phyloP scores from a whole-genome alignment of 2,329 filamentous ascomycete genomes.

The Dothidotthia symphoricarpi region DNA sequence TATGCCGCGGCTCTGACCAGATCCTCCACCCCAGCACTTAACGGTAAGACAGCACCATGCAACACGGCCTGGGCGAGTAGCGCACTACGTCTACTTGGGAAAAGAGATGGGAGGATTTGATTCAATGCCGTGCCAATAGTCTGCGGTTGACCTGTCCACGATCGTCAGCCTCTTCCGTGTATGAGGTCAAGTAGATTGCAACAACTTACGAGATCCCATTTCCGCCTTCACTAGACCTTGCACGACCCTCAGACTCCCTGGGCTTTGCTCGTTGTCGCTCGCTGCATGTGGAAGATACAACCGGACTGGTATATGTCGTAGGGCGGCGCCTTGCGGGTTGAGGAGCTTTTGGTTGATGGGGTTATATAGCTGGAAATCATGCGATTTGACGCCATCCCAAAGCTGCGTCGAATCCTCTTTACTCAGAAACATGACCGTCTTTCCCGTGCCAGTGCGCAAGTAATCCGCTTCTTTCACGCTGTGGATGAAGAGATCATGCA shows the following conservation, averaged over 20 bases:
- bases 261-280: constrained; percentile 21
- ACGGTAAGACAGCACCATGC: constrained; percentile 81
- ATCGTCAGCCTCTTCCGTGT: constrained; percentile 12
- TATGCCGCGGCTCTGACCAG: constrained; percentile 80
- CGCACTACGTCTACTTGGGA: constrained; percentile 80
- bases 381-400: constrained; percentile 76
- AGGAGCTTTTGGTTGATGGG: constrained; percentile 75
- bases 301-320: constrained; percentile 82
- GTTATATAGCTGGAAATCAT: constrained; percentile 71
- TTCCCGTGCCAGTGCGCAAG: constrained; percentile 80
- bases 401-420: constrained; percentile 79
- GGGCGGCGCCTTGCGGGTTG: constrained; percentile 62
- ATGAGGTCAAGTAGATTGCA: constrained; percentile 1
- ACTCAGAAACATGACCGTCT: constrained; percentile 84
- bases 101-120: constrained; percentile 71
- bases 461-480: constrained; percentile 81
- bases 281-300: constrained; percentile 67
- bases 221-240: constrained; percentile 68
- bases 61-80: constrained; percentile 80
- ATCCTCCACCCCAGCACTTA: constrained; percentile 76
- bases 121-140: constrained; percentile 78
- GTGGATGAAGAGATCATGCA: constrained; percentile 67
- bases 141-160: constrained; percentile 52
- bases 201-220: constrained; percentile 39
- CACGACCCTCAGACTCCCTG: constrained; percentile 53